Conservation (phyloP, 2,329 filamentous ascomycete genomes). For the Alternaria sp. region DNA sequence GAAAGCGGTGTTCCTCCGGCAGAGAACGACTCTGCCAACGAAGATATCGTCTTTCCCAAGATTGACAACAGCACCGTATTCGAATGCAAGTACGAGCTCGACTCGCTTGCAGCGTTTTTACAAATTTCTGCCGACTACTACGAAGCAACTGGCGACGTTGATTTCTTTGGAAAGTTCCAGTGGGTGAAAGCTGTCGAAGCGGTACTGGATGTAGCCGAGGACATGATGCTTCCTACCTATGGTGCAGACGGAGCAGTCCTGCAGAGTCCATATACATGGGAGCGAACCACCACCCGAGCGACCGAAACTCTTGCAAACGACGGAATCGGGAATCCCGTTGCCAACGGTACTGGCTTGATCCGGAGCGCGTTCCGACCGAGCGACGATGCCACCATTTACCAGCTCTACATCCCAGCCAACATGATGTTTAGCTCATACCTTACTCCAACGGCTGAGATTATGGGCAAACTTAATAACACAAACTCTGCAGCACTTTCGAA, state of each 20-base stretch:
- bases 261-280: constrained; percentile 55
- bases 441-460: constrained; percentile 59
- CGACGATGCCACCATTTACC: constrained; percentile 59
- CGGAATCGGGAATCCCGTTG: constrained; percentile 58
- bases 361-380: constrained; percentile 59
- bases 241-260: constrained; percentile 53
- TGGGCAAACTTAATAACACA: constrained; percentile 53
- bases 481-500: constrained; percentile 59
- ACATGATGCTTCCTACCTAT: constrained; percentile 58
- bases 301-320: constrained; percentile 61
- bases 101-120: constrained; percentile 59
- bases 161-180: constrained; percentile 57
- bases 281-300: constrained; percentile 52
- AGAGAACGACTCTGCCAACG: constrained; percentile 47
- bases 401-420: constrained; percentile 58
- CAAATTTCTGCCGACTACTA: constrained; percentile 59
- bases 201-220: constrained; percentile 53
- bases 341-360: constrained; percentile 57
- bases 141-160: constrained; percentile 54
- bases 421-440: constrained; percentile 79
- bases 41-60: constrained; percentile 52
- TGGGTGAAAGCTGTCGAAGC: constrained; percentile 56
- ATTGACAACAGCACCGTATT: constrained; percentile 56
- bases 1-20: constrained; percentile 54
- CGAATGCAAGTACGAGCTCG: constrained; percentile 63